Conservation (phyloP, 73 alveolate genomes). For the Effrenium voratum region DNA sequence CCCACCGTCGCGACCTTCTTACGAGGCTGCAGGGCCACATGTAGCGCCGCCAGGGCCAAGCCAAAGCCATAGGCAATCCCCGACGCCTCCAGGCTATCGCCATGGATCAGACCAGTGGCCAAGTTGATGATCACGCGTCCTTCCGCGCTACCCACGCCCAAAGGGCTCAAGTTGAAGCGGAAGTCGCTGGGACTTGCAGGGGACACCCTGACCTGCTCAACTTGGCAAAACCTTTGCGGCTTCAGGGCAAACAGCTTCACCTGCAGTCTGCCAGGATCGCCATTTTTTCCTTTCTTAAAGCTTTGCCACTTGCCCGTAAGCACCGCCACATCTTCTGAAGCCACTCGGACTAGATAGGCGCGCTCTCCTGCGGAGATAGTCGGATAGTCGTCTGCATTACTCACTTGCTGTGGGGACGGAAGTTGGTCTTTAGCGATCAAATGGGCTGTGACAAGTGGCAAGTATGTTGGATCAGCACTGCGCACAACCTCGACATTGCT, state of each 20-base stretch:
- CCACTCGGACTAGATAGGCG: background rate
- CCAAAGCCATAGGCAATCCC: background rate
- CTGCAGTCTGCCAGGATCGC: background rate
- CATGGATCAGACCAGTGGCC: background rate
- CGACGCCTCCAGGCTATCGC: background rate
- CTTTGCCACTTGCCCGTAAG: background rate
- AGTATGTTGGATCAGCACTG: background rate
- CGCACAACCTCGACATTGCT: background rate
- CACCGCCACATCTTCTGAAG: background rate
- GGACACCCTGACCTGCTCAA: background rate
- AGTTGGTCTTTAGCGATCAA: background rate
- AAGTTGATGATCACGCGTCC: too few relatives aligned
- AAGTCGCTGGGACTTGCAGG: background rate
- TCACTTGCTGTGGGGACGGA: background rate
- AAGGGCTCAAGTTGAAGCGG: background rate
- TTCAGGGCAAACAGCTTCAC: background rate
- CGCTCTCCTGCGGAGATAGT: background rate
- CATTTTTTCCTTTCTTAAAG: background rate
- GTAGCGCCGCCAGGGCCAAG: background rate
- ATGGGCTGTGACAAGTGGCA: background rate
- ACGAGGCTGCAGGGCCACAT: background rate
- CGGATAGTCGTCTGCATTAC: background rate
- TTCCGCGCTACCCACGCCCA: background rate
- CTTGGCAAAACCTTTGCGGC: background rate
- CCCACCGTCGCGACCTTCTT: background rate